Evolutionary conservation across 2,329 filamentous ascomycete genomes (phyloP), one percentile per base, ranked within the genome.

Genomic region (Harringtonia lauricola): DNA sequence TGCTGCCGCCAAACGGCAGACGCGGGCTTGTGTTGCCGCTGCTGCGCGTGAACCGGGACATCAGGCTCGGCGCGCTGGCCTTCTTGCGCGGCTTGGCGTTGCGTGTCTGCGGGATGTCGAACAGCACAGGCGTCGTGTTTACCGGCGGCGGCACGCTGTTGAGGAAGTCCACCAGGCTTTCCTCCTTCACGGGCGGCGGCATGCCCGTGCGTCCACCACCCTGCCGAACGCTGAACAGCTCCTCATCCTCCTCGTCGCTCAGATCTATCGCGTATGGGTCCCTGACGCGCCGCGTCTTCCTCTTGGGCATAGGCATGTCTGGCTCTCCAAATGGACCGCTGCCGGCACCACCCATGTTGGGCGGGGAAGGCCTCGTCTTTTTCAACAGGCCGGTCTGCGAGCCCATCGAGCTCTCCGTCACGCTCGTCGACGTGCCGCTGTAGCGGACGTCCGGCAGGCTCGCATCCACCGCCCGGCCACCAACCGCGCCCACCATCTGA

Each of bases 241-340:
- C 58, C 26, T 63, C 68, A 9, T 80, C 70, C 5, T 80, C 80
- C 43, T 83, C 77, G 44, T 86, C 82, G 53, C 81, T 84, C 26
- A 79, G 68, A 56, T 95, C 89, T 50, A 96, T 86, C n/a, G 88
- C 86, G 52, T 96, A 96, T 0, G 90, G 92, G 55, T 98, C 92
- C 45, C 77, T 84, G 41, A 88, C 78, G 24, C 86, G 79, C 37
- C 82, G 76, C 36, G 82, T 85, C 56, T 85, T 94, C 43, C 84
- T 77, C 53, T 77, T 74, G 6, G 86, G 82, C 57, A 79, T 72
- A 6, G 24, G 6, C 55, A 70, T 69, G 39, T 74, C 66, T 2
- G 70, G 69, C 3, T 74, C 68, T 24, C 69, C 69, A 48, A 71
- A 66, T 42, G 63, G 49, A 13, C 17, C n/a, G 29, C 40, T 33